Evolutionary conservation across 805 yeast genomes (phyloP).

Genomic region (Pichia phayaonensis): DNA sequence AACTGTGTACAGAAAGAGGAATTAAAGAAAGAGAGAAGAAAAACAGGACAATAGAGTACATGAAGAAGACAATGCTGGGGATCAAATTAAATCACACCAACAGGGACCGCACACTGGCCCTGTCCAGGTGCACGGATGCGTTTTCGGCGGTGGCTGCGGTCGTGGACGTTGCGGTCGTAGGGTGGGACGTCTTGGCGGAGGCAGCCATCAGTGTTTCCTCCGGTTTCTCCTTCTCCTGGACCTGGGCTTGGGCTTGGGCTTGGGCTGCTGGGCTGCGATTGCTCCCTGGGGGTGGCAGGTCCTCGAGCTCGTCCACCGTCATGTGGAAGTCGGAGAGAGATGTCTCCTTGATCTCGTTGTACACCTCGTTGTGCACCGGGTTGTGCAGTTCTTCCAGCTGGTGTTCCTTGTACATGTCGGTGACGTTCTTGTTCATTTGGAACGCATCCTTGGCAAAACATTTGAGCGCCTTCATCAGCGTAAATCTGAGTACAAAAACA

Average conservation of each 20-base stretch:
- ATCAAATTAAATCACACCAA: neutral
- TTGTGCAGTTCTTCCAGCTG: constrained; percentile 1
- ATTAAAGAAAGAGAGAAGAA: neutral
- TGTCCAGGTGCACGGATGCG: neutral
- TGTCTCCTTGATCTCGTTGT: constrained; percentile 14
- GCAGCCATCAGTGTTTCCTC: constrained; percentile 3
- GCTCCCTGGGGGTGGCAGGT: constrained; percentile 1
- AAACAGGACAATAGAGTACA: neutral
- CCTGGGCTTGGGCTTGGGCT: too few relatives aligned
- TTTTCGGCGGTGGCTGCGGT: neutral
- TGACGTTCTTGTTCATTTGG: constrained; percentile 19
- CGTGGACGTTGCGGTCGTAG: neutral
- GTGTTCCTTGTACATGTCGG: constrained; percentile 20
- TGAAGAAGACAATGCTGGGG: too few relatives aligned
- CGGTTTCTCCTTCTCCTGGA: constrained; percentile 11
- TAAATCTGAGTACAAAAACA: constrained; percentile 10
- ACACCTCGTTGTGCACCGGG: constrained; percentile 7
- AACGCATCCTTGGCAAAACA: constrained; percentile 20
- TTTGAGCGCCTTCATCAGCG: constrained; percentile 11
- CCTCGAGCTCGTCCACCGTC: neutral
- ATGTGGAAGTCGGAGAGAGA: neutral
- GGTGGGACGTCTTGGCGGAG: neutral
- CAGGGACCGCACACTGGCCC: neutral
- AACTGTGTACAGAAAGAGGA: neutral
- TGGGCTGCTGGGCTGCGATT: constrained; percentile 3